A percentile compares a stretch with the other conserved stretches of the same genome.
Conservation (phyloP, 148 eudicot species). For the Rhododendron mucronatum region DNA sequence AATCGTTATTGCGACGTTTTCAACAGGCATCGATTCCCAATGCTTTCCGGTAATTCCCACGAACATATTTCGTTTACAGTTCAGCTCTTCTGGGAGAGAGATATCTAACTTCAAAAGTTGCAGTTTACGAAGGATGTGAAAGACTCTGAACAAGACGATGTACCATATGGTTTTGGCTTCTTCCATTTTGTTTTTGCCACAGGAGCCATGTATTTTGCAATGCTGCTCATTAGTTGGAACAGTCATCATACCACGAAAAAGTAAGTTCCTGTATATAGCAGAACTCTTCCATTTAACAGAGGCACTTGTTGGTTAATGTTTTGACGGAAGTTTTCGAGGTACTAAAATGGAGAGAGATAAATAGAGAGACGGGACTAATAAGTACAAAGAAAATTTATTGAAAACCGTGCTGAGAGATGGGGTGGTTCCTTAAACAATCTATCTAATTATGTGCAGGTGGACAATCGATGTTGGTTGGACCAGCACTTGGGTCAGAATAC, state of each 20-base stretch:
- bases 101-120: conserved; percentile 9
- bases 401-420: too few relatives aligned
- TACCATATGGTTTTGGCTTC: conserved; percentile 82
- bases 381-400: background rate
- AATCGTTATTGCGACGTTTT: conserved; percentile 84
- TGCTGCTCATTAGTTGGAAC: conserved; percentile 82
- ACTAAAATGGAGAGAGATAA: background rate
- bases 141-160: conserved; percentile 48
- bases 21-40: conserved; percentile 86
- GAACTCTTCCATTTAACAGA: background rate
- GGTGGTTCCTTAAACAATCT: background rate
- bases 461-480: conserved; percentile 97
- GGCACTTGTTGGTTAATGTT: background rate
- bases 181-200: conserved; percentile 88
- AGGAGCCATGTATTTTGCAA: conserved; percentile 86
- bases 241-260: conserved; percentile 63
- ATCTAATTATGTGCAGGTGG: conserved; percentile 43
- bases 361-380: too few relatives aligned
- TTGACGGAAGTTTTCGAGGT: background rate
- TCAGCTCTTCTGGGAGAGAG: background rate
- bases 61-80: background rate
- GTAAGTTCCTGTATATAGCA: conserved; percentile 29
- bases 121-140: conserved; percentile 58
- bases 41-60: conserved; percentile 61
- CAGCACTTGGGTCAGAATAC: conserved; percentile 87